A percentile compares a stretch with the other conserved stretches of the same genome.
These are phyloP conservation scores for Penicillium brasilianum DNA, from an alignment of 2,329 filamentous ascomycete genomes.

Conservation along the genomic window DNA sequence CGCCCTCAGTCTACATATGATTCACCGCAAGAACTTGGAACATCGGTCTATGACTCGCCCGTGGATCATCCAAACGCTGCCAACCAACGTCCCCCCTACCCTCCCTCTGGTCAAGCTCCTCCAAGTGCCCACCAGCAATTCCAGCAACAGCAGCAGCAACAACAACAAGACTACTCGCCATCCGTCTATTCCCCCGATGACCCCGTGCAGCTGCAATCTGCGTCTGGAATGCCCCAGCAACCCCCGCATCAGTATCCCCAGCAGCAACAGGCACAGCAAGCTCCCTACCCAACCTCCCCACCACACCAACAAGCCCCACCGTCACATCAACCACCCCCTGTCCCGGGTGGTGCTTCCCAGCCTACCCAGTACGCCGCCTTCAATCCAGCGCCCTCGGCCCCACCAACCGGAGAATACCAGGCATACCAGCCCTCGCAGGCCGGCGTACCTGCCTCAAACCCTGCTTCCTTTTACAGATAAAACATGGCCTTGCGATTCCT, in stretches of 20 bases:
- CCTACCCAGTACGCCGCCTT: conserved; percentile 42
- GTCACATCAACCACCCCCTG: conserved; percentile 42
- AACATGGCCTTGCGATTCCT: conserved; percentile 4
- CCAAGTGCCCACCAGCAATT: conserved; percentile 38
- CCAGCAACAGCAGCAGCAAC: conserved; percentile 39
- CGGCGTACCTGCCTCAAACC: conserved; percentile 41
- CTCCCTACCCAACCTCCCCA: conserved; percentile 41
- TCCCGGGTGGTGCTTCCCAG: conserved; percentile 38
- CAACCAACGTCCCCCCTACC: conserved; percentile 42
- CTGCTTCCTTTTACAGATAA: conserved; percentile 47
- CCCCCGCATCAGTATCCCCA: conserved; percentile 27
- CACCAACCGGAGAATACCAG: conserved; percentile 40
- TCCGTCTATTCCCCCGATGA: conserved; percentile 48
- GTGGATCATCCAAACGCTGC: conserved; percentile 50
- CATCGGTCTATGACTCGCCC: conserved; percentile 77
- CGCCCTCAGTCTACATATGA: conserved; percentile 72
- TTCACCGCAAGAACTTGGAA: conserved; percentile 76
- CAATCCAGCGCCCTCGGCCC: conserved; percentile 30
- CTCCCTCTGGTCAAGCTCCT: conserved; percentile 34
- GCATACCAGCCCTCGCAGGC: conserved; percentile 44
- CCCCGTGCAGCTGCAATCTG: conserved; percentile 27
- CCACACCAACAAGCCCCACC: conserved; percentile 38
- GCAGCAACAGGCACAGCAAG: conserved; percentile 35
- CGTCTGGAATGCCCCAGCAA: conserved; percentile 22
- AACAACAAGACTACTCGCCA: conserved; percentile 47